Evolutionary conservation across 768 basidiomycete genomes (phyloP), one percentile per base, ranked within the genome.

Genomic region (Macrolepiota fuliginosa): DNA sequence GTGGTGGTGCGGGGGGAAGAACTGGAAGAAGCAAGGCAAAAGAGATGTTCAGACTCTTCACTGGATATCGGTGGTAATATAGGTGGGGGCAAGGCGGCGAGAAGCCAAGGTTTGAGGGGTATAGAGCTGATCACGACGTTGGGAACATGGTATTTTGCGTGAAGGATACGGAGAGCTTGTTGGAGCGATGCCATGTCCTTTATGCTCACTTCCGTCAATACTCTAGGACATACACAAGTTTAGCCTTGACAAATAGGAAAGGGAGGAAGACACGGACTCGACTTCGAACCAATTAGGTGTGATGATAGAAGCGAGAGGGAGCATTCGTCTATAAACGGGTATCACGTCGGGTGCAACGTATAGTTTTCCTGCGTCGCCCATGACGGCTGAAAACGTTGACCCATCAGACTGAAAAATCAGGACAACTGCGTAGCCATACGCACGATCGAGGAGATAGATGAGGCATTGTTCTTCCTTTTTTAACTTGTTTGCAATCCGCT

Each of bases 271-370:
- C 13, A 73, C 88, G 72, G 71, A 96, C 94, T 98, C 96, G 63
- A 90, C 91, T 78, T 99, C 97, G 67, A 95, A 99, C 86, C 95
- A 97, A 70, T 99, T 99, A 0, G 97, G 97, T 0, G 97, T 94
- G 65, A 98, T 98, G 52, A 98, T 87, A 0, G 92, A 92, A 2
- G 97, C 90, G n/a, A 87, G 75, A n/a, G 86, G 79, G 0, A 96
- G 79, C 76, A 95, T 83, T 45, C 81, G 76, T 50, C 87, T 85
- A 77, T 99, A 98, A 40, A 93, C 81, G 1, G 94, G 93, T 62
- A 98, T 79, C 9, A 95, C 93, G 63, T 92, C 87, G 22, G 88
- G 79, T 3, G 94, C 84, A 22, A 98, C 95, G 67, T 99, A 99
- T 13, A 99, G 77, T 40, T 79, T 82, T 4, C 94, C 95, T 12